Percentiles rank a stretch among this genome's conserved stretches.
phyloP scores from a whole-genome alignment of 257 asterid species.

The Solanum bulbocastanum region DNA sequence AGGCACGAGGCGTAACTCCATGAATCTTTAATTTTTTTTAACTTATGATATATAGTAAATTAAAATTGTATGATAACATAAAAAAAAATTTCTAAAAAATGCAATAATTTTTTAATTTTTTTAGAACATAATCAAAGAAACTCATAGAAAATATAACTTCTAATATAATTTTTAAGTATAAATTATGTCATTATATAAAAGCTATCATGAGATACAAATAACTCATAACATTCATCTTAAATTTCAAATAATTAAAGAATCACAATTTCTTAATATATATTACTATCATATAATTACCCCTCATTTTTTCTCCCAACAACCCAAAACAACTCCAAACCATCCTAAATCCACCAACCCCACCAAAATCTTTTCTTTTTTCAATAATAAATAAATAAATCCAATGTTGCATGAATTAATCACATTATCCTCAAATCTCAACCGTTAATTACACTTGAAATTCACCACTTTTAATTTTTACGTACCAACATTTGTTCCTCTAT shows the following conservation, averaged over 20 bases:
- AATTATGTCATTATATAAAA: not conserved
- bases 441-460: conserved; percentile 7
- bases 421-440: conserved; percentile 15
- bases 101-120: too few relatives aligned
- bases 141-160: not conserved
- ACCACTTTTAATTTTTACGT: conserved; percentile 36
- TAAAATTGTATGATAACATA: too few relatives aligned
- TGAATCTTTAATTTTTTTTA: too few relatives aligned
- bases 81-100: too few relatives aligned
- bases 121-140: too few relatives aligned
- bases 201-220: not conserved
- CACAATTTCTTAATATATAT: not conserved
- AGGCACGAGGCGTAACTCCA: not conserved
- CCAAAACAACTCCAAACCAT: not conserved
- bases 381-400: not conserved
- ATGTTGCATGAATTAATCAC: conserved; percentile 16
- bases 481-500: conserved; percentile 36
- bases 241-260: not conserved
- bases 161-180: too few relatives aligned
- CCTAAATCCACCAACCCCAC: not conserved
- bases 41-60: too few relatives aligned
- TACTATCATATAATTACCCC: not conserved
- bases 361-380: not conserved
- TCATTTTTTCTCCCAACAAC: not conserved
- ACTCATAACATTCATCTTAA: not conserved